A percentile compares a stretch with the other conserved stretches of the same genome.
Conservation (phyloP, 2,329 filamentous ascomycete genomes). For the Tolypocladium album region DNA sequence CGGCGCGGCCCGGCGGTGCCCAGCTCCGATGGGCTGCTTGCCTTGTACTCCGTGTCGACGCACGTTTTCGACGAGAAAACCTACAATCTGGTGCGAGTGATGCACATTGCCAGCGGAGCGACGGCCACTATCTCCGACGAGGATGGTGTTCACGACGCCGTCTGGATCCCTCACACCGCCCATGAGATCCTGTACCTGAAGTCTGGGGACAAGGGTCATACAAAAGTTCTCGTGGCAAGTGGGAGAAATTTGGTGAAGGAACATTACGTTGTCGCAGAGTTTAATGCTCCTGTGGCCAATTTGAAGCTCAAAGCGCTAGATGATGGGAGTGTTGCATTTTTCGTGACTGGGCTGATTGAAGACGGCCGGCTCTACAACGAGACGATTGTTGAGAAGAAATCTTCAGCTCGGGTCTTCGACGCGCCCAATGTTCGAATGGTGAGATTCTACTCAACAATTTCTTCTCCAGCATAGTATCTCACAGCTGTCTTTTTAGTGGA, state of each 20-base stretch:
- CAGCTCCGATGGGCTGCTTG: neutral
- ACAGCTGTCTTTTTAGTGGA: neutral
- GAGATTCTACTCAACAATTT: neutral
- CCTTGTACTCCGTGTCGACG: neutral
- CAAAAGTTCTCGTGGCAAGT: neutral
- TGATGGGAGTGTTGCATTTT: neutral
- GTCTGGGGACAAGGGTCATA: neutral
- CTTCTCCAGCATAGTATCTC: neutral
- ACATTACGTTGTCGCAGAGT: neutral
- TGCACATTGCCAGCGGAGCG: neutral
- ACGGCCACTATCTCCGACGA: neutral
- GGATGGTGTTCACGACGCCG: neutral
- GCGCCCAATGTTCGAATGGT: neutral
- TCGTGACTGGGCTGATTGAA: neutral
- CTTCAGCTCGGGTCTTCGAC: neutral
- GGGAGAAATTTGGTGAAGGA: neutral
- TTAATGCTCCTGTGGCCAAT: neutral
- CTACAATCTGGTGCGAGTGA: neutral
- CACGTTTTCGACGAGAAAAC: neutral
- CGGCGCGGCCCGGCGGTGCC: neutral
- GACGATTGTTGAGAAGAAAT: neutral
- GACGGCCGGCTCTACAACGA: neutral
- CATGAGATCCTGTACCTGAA: neutral
- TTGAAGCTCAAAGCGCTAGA: neutral
- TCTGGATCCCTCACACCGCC: neutral